These are phyloP conservation scores for Isatis tinctoria DNA, from an alignment of 345 rosid genomes.

Conservation along the genomic window DNA sequence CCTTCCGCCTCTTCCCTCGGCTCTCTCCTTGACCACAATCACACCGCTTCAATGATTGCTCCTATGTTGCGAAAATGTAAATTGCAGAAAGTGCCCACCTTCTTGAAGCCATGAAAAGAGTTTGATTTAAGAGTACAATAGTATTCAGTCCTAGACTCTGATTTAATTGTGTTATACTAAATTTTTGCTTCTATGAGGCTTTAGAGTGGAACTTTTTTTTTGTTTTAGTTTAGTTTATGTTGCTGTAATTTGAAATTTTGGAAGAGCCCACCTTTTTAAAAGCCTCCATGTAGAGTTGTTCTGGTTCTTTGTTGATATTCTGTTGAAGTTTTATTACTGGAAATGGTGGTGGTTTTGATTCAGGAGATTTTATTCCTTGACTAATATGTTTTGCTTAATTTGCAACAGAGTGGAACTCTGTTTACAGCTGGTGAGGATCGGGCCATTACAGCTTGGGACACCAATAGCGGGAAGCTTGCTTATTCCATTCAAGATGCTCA, in stretches of 20 bases:
- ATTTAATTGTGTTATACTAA: neutral
- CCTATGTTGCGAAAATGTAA: neutral
- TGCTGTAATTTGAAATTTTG: neutral
- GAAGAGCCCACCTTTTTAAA: neutral
- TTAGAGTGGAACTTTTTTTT: neutral
- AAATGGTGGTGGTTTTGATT: neutral
- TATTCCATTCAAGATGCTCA: conserved; percentile 76
- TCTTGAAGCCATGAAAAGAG: neutral
- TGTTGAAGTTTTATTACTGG: neutral
- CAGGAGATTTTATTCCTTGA: neutral
- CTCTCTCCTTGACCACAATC: conserved; percentile 58
- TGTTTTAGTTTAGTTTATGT: neutral
- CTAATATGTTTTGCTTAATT: conserved; percentile 8
- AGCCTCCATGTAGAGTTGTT: neutral
- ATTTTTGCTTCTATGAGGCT: neutral
- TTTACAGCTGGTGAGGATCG: conserved; percentile 89
- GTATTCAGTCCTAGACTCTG: neutral
- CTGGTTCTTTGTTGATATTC: neutral
- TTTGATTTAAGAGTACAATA: neutral
- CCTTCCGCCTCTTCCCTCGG: conserved; percentile 83
- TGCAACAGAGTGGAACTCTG: conserved; percentile 62
- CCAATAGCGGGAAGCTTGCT: conserved; percentile 71
- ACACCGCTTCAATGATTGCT: conserved; percentile 44
- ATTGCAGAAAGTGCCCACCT: neutral
- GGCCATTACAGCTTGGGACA: conserved; percentile 85